Conservation (phyloP, 192 early-diverging fungal species). For the Linnemannia schmuckeri region DNA sequence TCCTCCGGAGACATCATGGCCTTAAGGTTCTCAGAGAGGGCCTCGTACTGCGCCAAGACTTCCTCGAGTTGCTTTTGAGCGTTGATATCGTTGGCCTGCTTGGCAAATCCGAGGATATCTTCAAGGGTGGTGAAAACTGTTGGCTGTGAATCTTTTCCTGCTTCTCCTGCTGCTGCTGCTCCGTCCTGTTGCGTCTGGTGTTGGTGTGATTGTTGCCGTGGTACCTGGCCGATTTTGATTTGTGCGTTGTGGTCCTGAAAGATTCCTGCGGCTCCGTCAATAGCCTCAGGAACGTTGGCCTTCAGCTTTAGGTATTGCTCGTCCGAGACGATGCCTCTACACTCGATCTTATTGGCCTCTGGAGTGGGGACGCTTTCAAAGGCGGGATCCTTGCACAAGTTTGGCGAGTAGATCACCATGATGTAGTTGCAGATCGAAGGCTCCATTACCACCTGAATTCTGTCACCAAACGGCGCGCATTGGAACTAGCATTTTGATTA, state of each 20-base stretch:
- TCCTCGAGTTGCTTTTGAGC: slow-evolving; percentile 6
- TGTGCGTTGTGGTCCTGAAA: slow-evolving; percentile 1
- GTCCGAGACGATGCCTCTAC: slow-evolving; percentile 74
- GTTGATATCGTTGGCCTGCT: neutral
- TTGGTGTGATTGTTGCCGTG: neutral
- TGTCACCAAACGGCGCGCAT: slow-evolving; percentile 75
- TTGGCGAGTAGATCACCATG: slow-evolving; percentile 80
- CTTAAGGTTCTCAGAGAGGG: neutral
- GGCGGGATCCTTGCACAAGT: slow-evolving; percentile 75
- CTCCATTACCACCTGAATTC: slow-evolving; percentile 77
- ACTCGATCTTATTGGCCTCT: slow-evolving; percentile 69
- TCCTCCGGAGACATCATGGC: slow-evolving; percentile 3
- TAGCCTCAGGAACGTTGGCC: slow-evolving; percentile 17
- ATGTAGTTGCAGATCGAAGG: slow-evolving; percentile 79
- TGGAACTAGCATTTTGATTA: slow-evolving; percentile 70
- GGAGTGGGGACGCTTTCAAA: slow-evolving; percentile 60
- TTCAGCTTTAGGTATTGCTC: slow-evolving; percentile 50
- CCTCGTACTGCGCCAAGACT: neutral
- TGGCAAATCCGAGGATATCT: neutral
- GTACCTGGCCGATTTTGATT: slow-evolving; percentile 13
- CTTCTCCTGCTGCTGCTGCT: neutral
- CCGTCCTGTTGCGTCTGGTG: neutral
- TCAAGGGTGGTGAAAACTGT: neutral
- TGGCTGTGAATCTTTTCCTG: neutral
- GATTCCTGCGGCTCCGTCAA: slow-evolving; percentile 19